Conservation (phyloP, 192 early-diverging fungal species). For the Backusella circina region DNA sequence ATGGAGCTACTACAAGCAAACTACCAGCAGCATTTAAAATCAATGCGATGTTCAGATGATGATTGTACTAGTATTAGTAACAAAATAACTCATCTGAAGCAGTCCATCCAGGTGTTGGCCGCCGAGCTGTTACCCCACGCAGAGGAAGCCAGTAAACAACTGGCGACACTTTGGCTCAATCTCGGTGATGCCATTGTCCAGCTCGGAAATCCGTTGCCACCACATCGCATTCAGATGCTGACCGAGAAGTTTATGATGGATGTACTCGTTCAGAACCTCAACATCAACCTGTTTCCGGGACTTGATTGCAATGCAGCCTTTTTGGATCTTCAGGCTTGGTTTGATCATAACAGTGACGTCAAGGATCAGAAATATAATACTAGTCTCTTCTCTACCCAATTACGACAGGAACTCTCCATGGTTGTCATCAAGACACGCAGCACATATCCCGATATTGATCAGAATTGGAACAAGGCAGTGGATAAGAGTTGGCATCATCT, state of each 20-base stretch:
- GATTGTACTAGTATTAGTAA: slow-evolving; percentile 35
- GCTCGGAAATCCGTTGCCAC: slow-evolving; percentile 32
- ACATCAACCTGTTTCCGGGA: slow-evolving; percentile 40
- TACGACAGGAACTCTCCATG: slow-evolving; percentile 25
- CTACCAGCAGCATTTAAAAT: slow-evolving; percentile 19
- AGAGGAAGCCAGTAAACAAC: slow-evolving; percentile 16
- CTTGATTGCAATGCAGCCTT: slow-evolving; percentile 21
- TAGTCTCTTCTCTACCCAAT: slow-evolving; percentile 3
- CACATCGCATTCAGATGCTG: slow-evolving; percentile 42
- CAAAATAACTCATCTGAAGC: slow-evolving; percentile 34
- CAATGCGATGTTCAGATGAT: slow-evolving; percentile 43
- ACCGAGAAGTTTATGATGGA: slow-evolving; percentile 54
- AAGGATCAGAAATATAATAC: background rate
- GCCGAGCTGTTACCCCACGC: slow-evolving; percentile 23
- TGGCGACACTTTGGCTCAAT: slow-evolving; percentile 32
- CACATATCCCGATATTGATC: slow-evolving; percentile 2
- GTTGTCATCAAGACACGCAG: background rate
- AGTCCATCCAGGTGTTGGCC: slow-evolving; percentile 31
- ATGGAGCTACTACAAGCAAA: slow-evolving; percentile 9
- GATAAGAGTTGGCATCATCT: slow-evolving; percentile 18
- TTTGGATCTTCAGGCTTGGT: slow-evolving; percentile 21
- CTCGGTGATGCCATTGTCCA: slow-evolving; percentile 27
- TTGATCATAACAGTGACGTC: slow-evolving; percentile 9
- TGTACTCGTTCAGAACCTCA: slow-evolving; percentile 41
- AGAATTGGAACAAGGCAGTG: slow-evolving; percentile 3